Conservation (phyloP, 1,139 yeast genomes). For the Zygotorulaspora mrakii region DNA sequence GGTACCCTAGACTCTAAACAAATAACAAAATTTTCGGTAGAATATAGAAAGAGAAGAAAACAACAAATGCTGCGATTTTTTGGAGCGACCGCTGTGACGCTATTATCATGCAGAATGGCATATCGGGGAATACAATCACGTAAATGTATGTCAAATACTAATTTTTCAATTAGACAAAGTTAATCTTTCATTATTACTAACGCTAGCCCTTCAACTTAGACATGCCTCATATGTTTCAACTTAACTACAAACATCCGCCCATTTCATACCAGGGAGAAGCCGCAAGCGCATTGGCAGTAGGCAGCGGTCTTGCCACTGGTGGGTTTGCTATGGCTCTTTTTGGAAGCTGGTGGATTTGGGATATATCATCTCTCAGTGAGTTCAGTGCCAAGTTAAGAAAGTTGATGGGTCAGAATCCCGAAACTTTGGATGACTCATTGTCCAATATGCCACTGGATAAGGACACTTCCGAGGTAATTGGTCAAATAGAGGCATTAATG, state of each 20-base stretch:
- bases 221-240: slow-evolving; percentile 74
- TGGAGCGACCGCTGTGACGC: slow-evolving; percentile 67
- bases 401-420: slow-evolving; percentile 59
- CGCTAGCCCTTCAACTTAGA: slow-evolving; percentile 35
- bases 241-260: slow-evolving; percentile 82
- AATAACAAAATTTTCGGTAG: slow-evolving; percentile 22
- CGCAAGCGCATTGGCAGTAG: slow-evolving; percentile 78
- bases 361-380: slow-evolving; percentile 64
- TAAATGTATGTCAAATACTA: slow-evolving; percentile 46
- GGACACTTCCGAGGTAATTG: slow-evolving; percentile 44
- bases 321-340: slow-evolving; percentile 69
- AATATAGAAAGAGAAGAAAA: slow-evolving; percentile 53
- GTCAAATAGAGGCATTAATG: slow-evolving; percentile 21
- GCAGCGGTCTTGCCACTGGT: slow-evolving; percentile 69
- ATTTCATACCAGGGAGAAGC: slow-evolving; percentile 83
- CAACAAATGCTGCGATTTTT: slow-evolving; percentile 69
- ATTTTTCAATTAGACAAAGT: not conserved
- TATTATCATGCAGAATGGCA: slow-evolving; percentile 69
- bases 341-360: slow-evolving; percentile 77
- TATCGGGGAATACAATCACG: slow-evolving; percentile 69
- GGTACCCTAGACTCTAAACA: slow-evolving; percentile 1
- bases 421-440: slow-evolving; percentile 43
- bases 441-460: slow-evolving; percentile 59
- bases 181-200: too few species aligned
- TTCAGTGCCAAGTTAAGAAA: slow-evolving; percentile 68